Evolutionary conservation across 345 rosid species (phyloP), one percentile per base, ranked within the genome.

Genomic region (Firmiana major): DNA sequence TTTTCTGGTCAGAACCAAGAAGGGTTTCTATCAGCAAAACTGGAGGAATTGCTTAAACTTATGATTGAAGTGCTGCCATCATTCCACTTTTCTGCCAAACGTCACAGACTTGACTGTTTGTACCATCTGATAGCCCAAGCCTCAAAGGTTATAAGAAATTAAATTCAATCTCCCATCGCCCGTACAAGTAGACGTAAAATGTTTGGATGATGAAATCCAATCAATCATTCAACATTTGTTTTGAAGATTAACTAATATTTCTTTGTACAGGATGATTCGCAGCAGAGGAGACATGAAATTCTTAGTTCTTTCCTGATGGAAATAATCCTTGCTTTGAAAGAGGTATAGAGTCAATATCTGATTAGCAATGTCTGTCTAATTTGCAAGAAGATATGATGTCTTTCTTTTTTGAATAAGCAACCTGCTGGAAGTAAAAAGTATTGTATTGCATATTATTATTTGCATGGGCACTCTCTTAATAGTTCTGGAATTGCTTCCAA

Each of bases 11-110:
- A 95, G 98, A 89, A 80, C 68, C 83, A 76, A 77, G 89, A 91
- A 79, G 87, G 81, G 72, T 88, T 86, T 78, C 79, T 88, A 66
- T 82, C 93, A 40, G 87, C 92, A 67, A 83, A 86, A 75, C 82
- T 92, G 26, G 89, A 89, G 81, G 92, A 92, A 79, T 75, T 93
- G 84, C 90, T 89, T 65, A 84, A 78, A 64, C 88, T 90, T 38
- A 90, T 96, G 98, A 86, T 88, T 55, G 89, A 92, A 78, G 88
- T 88, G 79, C 77, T 89, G 73, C 88, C 92, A 2, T 81, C 80
- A 4, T 91, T 97, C 81, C 98, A 93, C 86, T 94, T 92, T 77
- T 93, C 98, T 81, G 98, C 98, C 54, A 96, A 88, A 87, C 91
- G 90, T 46, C 91, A 93, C 79, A 91, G 97, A 74, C 97, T 96